phyloP scores from a whole-genome alignment of 805 yeast genomes.

The Starmerella lactis-condensi region DNA sequence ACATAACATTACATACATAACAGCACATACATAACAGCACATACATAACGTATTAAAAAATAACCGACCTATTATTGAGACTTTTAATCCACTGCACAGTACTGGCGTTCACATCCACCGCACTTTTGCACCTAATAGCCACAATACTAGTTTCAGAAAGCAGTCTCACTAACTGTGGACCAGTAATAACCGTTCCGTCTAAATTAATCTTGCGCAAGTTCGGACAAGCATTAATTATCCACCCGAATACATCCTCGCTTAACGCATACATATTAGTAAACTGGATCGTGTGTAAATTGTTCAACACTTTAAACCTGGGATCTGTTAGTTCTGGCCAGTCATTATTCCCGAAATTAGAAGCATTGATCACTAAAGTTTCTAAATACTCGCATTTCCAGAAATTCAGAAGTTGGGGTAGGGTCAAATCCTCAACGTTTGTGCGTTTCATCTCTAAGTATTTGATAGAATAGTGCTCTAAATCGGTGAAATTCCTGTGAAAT shows the following conservation, averaged over 20 bases:
- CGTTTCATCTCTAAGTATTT: slow-evolving; percentile 14
- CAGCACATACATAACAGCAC: no score
- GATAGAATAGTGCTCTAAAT: no score
- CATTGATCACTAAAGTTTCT: slow-evolving; percentile 12
- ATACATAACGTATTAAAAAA: not conserved
- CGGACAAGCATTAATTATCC: slow-evolving; percentile 13
- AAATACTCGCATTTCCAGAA: slow-evolving; percentile 9
- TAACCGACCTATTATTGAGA: not conserved
- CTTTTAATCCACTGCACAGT: slow-evolving; percentile 9
- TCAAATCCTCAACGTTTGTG: slow-evolving; percentile 2
- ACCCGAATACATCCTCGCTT: slow-evolving; percentile 6
- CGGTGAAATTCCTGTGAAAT: no score
- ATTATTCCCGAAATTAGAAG: slow-evolving; percentile 1
- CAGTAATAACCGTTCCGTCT: slow-evolving; percentile 14
- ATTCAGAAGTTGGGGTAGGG: slow-evolving; percentile 7
- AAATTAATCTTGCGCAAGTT: slow-evolving; percentile 10
- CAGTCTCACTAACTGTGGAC: slow-evolving; percentile 10
- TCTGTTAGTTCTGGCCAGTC: slow-evolving; percentile 1
- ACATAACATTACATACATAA: no score
- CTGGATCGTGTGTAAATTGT: slow-evolving; percentile 10
- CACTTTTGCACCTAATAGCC: slow-evolving; percentile 12
- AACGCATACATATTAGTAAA: slow-evolving; percentile 13
- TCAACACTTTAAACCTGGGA: not conserved
- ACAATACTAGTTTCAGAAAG: slow-evolving; percentile 4
- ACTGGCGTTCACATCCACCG: slow-evolving; percentile 12